Conservation (phyloP, 140 eudicot species). For the Cichorium intybus region DNA sequence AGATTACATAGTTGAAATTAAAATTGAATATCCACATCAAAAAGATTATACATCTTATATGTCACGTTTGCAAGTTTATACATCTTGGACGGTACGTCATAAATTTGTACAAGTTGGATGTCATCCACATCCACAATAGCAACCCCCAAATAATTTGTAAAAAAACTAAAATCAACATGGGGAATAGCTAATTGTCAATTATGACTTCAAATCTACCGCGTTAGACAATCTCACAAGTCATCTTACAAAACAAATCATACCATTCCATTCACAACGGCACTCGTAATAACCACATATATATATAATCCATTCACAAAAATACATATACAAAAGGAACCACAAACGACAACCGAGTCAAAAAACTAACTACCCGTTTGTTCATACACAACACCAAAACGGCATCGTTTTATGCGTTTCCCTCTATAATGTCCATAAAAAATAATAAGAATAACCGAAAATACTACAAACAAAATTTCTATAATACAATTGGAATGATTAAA, state of each 20-base stretch:
- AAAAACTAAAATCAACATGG: neutral
- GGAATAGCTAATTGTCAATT: neutral
- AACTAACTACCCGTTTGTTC: neutral
- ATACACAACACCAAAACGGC: neutral
- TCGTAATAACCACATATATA: neutral
- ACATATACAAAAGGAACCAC: constrained; percentile 12
- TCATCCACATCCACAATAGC: no score
- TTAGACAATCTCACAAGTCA: no score
- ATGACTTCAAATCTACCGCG: no score
- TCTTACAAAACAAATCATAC: no score
- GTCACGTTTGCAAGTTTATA: no score
- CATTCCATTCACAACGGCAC: neutral
- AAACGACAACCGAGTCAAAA: neutral
- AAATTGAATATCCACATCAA: no score
- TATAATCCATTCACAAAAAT: constrained; percentile 15
- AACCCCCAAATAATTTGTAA: neutral
- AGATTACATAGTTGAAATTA: no score
- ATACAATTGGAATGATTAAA: constrained; percentile 6
- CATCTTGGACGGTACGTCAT: neutral
- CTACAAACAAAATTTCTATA: constrained; percentile 8
- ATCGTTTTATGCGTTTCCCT: neutral
- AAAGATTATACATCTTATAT: no score
- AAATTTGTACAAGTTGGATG: no score
- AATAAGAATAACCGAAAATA: constrained; percentile 15
- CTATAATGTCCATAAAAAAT: constrained; percentile 10